A percentile compares a stretch with the other conserved stretches of the same genome.
Evolutionary conservation across 2,329 filamentous ascomycete species (phyloP).

Genomic region (Knoxdaviesia capensis): DNA sequence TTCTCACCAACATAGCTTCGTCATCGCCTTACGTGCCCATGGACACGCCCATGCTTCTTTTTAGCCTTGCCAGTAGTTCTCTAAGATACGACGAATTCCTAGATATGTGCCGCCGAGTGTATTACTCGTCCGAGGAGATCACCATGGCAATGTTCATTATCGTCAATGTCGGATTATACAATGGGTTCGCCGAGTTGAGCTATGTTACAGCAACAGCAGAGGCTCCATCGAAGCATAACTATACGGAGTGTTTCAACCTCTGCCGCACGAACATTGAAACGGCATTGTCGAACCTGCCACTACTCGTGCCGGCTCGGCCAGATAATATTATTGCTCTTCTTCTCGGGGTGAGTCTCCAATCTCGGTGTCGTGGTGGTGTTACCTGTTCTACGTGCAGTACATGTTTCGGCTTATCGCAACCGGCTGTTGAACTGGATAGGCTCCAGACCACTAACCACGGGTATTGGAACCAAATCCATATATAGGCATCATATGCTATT

Average conservation of each 20-base stretch:
- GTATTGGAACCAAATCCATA: constrained; percentile 3
- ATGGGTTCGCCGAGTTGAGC: constrained; percentile 26
- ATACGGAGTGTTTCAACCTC: constrained; percentile 16
- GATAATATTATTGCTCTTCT: constrained; percentile 36
- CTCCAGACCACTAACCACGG: no score
- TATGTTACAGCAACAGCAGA: constrained; percentile 3
- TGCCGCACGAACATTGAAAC: constrained; percentile 30
- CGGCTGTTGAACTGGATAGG: no score
- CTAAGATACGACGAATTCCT: no score
- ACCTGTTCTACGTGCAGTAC: no score
- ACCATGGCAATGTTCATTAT: constrained; percentile 28
- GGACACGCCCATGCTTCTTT: no score
- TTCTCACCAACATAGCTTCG: no score
- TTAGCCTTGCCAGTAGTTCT: no score
- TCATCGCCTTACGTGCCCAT: no score
- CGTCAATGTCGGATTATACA: constrained; percentile 27
- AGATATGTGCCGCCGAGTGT: no score
- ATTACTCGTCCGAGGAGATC: constrained; percentile 17
- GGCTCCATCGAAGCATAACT: constrained; percentile 10
- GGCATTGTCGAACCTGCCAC: constrained; percentile 26
- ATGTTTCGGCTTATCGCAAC: no score
- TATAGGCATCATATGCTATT: constrained; percentile 37
- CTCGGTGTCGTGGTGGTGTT: no score
- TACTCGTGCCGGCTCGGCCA: constrained; percentile 33
- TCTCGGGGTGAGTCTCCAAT: constrained; percentile 25